Evolutionary conservation across 108 stramenopile species (phyloP).

Genomic region (Parietichytrium sp.): DNA sequence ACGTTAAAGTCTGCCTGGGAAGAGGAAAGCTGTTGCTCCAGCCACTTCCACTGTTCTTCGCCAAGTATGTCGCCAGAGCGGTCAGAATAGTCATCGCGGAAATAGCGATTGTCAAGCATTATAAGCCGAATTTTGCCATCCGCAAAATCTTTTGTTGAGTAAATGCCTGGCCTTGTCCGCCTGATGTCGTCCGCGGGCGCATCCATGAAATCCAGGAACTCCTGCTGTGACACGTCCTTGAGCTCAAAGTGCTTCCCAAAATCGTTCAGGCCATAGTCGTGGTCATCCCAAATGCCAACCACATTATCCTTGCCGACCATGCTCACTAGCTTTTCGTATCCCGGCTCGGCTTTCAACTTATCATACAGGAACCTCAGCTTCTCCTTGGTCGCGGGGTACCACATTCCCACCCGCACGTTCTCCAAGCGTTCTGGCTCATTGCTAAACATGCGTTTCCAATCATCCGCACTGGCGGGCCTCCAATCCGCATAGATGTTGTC

Average conservation of each 20-base stretch:
- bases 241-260: constrained; percentile 66
- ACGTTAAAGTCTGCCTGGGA: constrained; percentile 73
- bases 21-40: constrained; percentile 65
- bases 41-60: constrained; percentile 77
- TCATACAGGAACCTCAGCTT: constrained; percentile 57
- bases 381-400: constrained; percentile 58
- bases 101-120: constrained; percentile 38
- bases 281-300: constrained; percentile 79
- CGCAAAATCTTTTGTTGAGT: neutral
- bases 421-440: no score
- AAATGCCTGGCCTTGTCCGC: neutral
- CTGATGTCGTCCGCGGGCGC: constrained; percentile 38
- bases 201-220: constrained; percentile 68
- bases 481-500: constrained; percentile 77
- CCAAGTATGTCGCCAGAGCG: constrained; percentile 72
- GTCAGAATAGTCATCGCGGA: neutral
- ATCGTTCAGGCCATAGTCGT: constrained; percentile 77
- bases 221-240: constrained; percentile 54
- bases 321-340: constrained; percentile 60
- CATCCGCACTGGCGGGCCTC: no score
- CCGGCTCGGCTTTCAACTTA: constrained; percentile 58
- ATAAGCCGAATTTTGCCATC: neutral
- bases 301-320: constrained; percentile 50
- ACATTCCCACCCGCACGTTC: neutral
- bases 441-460: neutral